phyloP scores from a whole-genome alignment of 805 yeast genomes.

The Tetrapisispora taiwanensis region DNA sequence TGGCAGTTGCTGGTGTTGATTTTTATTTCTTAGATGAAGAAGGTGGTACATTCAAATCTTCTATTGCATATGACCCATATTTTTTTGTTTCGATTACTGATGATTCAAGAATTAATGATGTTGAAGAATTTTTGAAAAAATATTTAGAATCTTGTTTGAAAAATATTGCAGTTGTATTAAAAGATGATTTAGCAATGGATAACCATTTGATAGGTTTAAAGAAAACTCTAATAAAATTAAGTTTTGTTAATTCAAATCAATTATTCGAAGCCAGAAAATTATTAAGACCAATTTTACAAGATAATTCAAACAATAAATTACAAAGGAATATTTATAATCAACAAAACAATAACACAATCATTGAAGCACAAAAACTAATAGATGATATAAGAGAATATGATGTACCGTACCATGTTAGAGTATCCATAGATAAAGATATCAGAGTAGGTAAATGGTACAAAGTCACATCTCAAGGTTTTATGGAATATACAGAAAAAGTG shows the following conservation, averaged over 20 bases:
- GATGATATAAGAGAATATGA: constrained; percentile 87
- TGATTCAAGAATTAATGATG: constrained; percentile 42
- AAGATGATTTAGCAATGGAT: constrained; percentile 73
- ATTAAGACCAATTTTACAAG: constrained; percentile 58
- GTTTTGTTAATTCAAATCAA: constrained; percentile 67
- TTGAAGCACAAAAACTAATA: constrained; percentile 47
- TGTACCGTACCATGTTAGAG: constrained; percentile 94
- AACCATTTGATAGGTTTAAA: constrained; percentile 79
- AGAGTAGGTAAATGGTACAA: constrained; percentile 96
- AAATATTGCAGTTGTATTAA: constrained; percentile 41
- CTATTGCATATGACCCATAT: constrained; percentile 78
- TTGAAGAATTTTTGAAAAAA: constrained; percentile 74
- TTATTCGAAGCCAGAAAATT: constrained; percentile 63
- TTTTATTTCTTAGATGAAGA: constrained; percentile 91
- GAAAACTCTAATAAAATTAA: constrained; percentile 52
- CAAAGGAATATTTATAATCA: constrained; percentile 51
- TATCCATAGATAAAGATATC: constrained; percentile 78
- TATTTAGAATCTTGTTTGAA: constrained; percentile 57
- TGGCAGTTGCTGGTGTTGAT: constrained; percentile 86
- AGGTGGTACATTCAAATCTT: constrained; percentile 90
- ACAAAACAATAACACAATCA: constrained; percentile 29
- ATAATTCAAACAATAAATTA: constrained; percentile 51
- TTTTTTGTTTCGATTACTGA: constrained; percentile 55
- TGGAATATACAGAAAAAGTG: constrained; percentile 54
- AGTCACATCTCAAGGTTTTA: constrained; percentile 52